Conservation (phyloP, 106 monocot species). For the Iris macrosiphon region DNA sequence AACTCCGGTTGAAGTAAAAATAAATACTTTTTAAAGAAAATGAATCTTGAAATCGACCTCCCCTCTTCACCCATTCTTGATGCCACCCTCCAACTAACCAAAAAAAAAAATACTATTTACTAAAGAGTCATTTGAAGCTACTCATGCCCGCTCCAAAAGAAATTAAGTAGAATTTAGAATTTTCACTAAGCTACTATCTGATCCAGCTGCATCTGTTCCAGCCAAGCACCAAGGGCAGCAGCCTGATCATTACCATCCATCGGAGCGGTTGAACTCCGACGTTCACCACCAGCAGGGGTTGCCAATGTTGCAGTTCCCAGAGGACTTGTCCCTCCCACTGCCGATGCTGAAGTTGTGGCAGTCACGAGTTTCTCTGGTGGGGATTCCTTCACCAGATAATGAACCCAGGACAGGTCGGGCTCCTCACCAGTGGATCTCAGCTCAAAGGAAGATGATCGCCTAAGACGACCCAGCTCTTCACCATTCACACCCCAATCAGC, state of each 20-base stretch:
- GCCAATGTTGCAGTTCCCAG: not conserved
- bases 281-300: constrained; percentile 2
- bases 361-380: constrained; percentile 25
- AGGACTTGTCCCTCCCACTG: not conserved
- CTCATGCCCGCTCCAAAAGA: constrained; percentile 2
- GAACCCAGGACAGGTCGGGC: constrained; percentile 72
- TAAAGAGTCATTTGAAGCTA: constrained; percentile 3
- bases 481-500: constrained; percentile 62
- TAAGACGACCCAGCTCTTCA: constrained; percentile 60
- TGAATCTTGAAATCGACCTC: constrained; percentile 27
- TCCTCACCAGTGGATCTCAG: constrained; percentile 40
- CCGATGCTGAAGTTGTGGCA: not conserved
- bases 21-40: constrained; percentile 22
- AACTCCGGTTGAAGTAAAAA: constrained; percentile 27
- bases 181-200: constrained; percentile 47
- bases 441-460: constrained; percentile 66
- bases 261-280: constrained; percentile 17
- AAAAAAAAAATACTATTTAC: constrained; percentile 40
- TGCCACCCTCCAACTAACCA: constrained; percentile 4
- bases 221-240: constrained; percentile 54
- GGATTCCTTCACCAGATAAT: constrained; percentile 68
- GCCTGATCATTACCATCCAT: constrained; percentile 41
- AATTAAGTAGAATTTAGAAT: constrained; percentile 8
- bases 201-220: constrained; percentile 83
- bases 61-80: constrained; percentile 3